phyloP scores from a whole-genome alignment of 139 green algal species.

The Asterochloris sp. region DNA sequence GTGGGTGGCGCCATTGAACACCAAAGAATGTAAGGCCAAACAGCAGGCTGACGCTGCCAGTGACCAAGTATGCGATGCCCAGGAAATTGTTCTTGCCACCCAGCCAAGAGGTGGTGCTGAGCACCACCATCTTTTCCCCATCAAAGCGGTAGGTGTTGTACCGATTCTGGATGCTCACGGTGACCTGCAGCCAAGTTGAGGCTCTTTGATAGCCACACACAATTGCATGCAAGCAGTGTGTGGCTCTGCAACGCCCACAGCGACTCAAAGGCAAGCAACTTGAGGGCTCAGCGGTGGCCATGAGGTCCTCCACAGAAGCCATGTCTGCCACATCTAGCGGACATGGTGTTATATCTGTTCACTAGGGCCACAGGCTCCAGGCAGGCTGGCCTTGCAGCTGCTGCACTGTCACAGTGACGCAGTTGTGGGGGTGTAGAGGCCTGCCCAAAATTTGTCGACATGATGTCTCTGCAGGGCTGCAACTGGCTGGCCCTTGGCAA shows the following conservation, averaged over 20 bases:
- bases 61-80: slow-evolving; percentile 56
- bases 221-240: neutral
- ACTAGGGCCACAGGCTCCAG: too few relatives aligned
- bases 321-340: too few relatives aligned
- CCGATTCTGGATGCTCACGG: slow-evolving; percentile 50
- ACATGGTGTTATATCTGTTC: too few relatives aligned
- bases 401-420: too few relatives aligned
- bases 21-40: slow-evolving; percentile 7
- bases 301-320: too few relatives aligned
- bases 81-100: slow-evolving; percentile 75
- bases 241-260: neutral
- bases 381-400: too few relatives aligned
- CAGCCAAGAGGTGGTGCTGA: slow-evolving; percentile 72
- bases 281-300: neutral
- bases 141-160: slow-evolving; percentile 81
- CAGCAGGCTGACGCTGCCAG: slow-evolving; percentile 22
- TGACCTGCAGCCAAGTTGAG: neutral
- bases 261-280: too few relatives aligned
- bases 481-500: too few relatives aligned
- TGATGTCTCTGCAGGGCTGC: too few relatives aligned
- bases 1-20: slow-evolving; percentile 2
- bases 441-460: too few relatives aligned
- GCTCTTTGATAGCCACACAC: neutral
- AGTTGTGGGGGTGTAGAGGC: too few relatives aligned
- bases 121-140: slow-evolving; percentile 53